Percentiles rank a stretch among this genome's conserved stretches.
Conservation (phyloP, 2,329 filamentous ascomycete species). For the Trichophyton benhamiae region DNA sequence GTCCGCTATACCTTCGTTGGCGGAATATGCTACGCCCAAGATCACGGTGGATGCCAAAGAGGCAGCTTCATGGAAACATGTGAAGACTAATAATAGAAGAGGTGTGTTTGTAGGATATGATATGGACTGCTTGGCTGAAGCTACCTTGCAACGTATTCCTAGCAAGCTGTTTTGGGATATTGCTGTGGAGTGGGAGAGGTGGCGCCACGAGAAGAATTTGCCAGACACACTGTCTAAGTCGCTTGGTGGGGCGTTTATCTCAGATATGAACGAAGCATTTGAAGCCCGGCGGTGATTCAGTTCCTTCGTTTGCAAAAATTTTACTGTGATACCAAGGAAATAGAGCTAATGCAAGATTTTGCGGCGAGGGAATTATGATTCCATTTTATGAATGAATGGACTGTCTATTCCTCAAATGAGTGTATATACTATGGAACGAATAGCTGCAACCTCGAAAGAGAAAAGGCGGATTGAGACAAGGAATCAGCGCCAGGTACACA, state of each 20-base stretch:
- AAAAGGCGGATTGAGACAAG: not conserved
- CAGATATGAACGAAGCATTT: not conserved
- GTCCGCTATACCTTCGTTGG: conserved; percentile 23
- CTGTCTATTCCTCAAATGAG: not conserved
- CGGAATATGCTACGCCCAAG: conserved; percentile 16
- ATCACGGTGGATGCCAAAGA: not conserved
- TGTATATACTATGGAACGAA: not conserved
- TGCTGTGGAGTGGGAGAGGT: conserved; percentile 25
- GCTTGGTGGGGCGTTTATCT: not conserved
- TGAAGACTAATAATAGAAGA: not conserved
- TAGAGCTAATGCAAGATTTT: not conserved
- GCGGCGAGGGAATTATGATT: not conserved
- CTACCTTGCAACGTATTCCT: conserved; percentile 21
- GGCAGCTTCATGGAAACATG: not conserved
- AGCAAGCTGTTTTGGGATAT: conserved; percentile 25
- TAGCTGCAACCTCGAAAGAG: not conserved
- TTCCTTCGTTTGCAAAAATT: not conserved
- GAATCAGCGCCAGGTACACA: not conserved
- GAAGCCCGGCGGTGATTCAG: not conserved
- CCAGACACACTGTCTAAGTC: not conserved
- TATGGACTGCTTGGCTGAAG: conserved; percentile 16
- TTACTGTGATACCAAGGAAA: not conserved
- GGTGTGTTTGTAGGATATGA: conserved; percentile 9
- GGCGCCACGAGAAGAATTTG: conserved; percentile 16
- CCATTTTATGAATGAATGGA: not conserved